Evolutionary conservation across 768 basidiomycete species (phyloP), one percentile per base, ranked within the genome.

Genomic region (Trametes maxima): DNA sequence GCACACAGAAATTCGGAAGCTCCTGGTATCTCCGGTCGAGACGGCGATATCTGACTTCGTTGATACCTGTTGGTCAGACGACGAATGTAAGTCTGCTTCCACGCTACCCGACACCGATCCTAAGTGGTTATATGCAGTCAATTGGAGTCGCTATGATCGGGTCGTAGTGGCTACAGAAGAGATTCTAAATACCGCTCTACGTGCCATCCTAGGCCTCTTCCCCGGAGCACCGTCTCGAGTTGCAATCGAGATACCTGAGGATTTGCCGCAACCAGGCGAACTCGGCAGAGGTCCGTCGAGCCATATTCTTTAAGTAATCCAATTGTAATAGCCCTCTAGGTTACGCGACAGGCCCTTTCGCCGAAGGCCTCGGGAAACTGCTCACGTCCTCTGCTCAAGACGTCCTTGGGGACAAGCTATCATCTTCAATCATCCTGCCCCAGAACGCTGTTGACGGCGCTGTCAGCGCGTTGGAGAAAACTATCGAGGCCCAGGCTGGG

Each of bases 141-240:
- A 72, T 36, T 72, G 70, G 70, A n/a, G 37, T 16, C 67, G 69
- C 1, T 73, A 67, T 45, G 65, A 65, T 45, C 53, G 55, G 14
- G 64, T 64, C 13, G 35, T 60, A 28, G 46, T 36, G 2, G 57
- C 64, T 13, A 53, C 60, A 37, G 54, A 54, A 19, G 57, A 55
- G 8, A 46, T 57, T 13, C 57, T 59, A 19, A 57, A 49, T n/a
- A 25, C 42, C 0, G 51, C 64, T 2, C 49, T 62, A 8, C 57
- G 47, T 1, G 36, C 54, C 6, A 56, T 68, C 19, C 46, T 65
- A 12, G 45, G 48, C 13, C 57, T 68, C 13, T 53, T 65, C 51
- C 53, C 49, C 12, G 65, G 49, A 35, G 54, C 43, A 12, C 59
- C 49, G 10, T 47, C 51, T 16, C 60, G 44, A 3, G 61, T 63